Percentiles rank a stretch among this genome's conserved stretches.
phyloP scores from a whole-genome alignment of 1,139 yeast genomes.

The Suhomyces anneliseae region DNA sequence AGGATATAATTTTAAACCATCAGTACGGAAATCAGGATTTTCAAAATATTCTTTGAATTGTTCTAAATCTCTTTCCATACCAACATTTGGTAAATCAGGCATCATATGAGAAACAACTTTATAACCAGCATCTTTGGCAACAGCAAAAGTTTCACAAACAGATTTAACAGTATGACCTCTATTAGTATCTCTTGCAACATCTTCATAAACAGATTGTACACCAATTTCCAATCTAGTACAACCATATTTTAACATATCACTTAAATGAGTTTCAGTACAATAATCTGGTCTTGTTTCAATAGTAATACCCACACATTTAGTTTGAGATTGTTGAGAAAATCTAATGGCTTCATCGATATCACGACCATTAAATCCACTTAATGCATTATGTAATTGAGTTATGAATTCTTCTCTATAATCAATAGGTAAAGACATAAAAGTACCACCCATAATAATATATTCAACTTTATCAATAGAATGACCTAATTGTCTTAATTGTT shows the following conservation, averaged over 20 bases:
- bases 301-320: constrained; percentile 98
- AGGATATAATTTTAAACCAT: constrained; percentile 93
- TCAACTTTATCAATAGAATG: constrained; percentile 97
- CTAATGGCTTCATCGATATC: constrained; percentile 87
- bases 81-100: constrained; percentile 99
- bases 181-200: constrained; percentile 96
- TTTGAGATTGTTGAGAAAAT: constrained; percentile 90
- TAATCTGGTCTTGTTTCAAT: constrained; percentile 98
- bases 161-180: constrained; percentile 97
- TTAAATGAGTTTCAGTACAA: constrained; percentile 92
- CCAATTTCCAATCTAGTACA: constrained; percentile 97
- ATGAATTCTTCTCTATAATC: constrained; percentile 89
- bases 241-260: constrained; percentile 94
- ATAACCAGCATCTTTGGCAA: constrained; percentile 97
- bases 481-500: constrained; percentile 91
- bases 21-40: constrained; percentile 95
- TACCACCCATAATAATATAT: constrained; percentile 98
- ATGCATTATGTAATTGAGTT: constrained; percentile 87
- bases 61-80: constrained; percentile 96
- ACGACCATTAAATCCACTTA: constrained; percentile 88
- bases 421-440: constrained; percentile 91
- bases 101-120: constrained; percentile 98
- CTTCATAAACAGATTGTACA: constrained; percentile 96
- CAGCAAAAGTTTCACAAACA: constrained; percentile 92
- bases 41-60: constrained; percentile 96